Evolutionary conservation across 176 grass and related monocot species (phyloP), one percentile per base, ranked within the genome.

Genomic region (Musa schizocarpa): DNA sequence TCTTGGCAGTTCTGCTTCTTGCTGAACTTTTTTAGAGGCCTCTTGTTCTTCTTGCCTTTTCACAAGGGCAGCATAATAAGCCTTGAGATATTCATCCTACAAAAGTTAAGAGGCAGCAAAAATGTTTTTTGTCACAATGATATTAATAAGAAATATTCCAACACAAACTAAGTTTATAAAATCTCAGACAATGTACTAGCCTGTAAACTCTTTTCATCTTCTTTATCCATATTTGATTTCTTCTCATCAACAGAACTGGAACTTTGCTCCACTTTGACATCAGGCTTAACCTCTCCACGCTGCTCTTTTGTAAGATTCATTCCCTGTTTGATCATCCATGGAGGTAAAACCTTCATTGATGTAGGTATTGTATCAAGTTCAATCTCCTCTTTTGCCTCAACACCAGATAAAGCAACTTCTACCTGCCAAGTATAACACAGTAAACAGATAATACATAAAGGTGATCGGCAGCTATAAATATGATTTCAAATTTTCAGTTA

Each of bases 241-340:
- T 94, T 91, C 22, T 87, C 86, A 85, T 91, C 92, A 52, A 83
- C 82, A 63, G 43, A 29, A 68, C 72, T 74, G 53, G 82, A 71
- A 72, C 74, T 83, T 76, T 82, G 84, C 57, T 83, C 80, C 14
- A 64, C 29, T 69, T 88, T 77, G 55, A 54, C 75, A 63, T 55
- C 9, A 68, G 61, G 68, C 17, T 81, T 87, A 21, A 80, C 80
- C 73, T 87, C 95, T 74, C 95, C 88, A 70, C 90, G 86, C 81
- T 99, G 95, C 82, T 99, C 95, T 78, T 89, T 94, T 73, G 95
- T 91, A 84, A 99, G 90, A 81, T 86, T 90, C 95, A 99, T 99
- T 73, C 95, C 95, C 76, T 94, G 63, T 81, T 68, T 99, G 59
- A 99, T 93, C 95, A 99, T 92, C 95, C 95, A 99, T 62, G 90